These are phyloP conservation scores for Annona squamosa DNA, from an alignment of 164 flowering plant species.

Conservation along the genomic window DNA sequence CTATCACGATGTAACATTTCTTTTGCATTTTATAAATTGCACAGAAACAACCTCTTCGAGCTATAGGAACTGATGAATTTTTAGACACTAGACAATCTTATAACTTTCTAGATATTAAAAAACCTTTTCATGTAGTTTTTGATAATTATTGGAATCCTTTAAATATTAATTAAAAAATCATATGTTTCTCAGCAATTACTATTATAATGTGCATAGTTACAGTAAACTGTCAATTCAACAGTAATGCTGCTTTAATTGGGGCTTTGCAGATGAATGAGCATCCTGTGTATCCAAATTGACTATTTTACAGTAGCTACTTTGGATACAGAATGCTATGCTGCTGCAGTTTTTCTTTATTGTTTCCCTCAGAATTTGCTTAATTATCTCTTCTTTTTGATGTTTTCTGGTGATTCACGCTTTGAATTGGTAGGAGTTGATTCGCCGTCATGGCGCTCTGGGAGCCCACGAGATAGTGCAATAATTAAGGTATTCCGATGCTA, in stretches of 20 bases:
- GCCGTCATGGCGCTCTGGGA: constrained; percentile 35
- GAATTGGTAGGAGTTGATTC: constrained; percentile 48
- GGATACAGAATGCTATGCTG: background rate
- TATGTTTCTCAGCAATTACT: background rate
- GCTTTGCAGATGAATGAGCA: background rate
- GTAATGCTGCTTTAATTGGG: background rate
- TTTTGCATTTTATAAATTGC: background rate
- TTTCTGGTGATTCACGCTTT: constrained; percentile 7
- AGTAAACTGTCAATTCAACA: background rate
- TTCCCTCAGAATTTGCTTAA: background rate
- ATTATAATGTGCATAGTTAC: background rate
- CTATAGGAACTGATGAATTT: background rate
- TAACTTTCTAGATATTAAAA: too few species aligned
- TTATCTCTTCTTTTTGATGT: background rate
- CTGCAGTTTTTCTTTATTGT: constrained; percentile 1
- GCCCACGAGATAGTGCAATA: constrained; percentile 41
- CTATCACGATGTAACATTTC: too few species aligned
- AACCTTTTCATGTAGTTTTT: background rate
- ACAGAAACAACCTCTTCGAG: background rate
- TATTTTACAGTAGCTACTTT: background rate
- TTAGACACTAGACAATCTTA: background rate
- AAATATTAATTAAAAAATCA: background rate
- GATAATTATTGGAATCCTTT: background rate
- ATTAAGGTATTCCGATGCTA: constrained; percentile 60
- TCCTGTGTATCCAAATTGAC: background rate